phyloP scores from a whole-genome alignment of 768 basidiomycete species.

The Boletus edulis region DNA sequence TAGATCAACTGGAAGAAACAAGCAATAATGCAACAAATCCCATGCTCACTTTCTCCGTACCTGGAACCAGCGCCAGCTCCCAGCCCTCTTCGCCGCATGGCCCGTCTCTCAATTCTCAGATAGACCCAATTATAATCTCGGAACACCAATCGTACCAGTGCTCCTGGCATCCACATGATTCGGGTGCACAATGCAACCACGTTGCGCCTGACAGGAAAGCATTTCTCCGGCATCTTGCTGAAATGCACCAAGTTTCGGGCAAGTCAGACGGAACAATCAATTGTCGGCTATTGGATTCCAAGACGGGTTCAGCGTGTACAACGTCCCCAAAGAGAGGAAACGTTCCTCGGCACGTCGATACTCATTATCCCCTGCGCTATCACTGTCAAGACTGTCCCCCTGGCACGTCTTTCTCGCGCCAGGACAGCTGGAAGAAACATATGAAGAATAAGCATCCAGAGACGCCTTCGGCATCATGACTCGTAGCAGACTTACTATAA shows the following conservation, averaged over 20 bases:
- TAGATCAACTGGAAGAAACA: background rate
- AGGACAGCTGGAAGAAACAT: slow-evolving; percentile 18
- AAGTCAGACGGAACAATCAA: background rate
- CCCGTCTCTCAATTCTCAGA: background rate
- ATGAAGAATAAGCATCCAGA: slow-evolving; percentile 7
- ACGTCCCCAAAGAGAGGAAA: slow-evolving; percentile 2
- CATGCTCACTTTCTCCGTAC: background rate
- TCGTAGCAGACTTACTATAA: background rate
- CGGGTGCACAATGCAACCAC: background rate
- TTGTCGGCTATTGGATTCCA: slow-evolving; percentile 12
- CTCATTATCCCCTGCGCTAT: slow-evolving; percentile 16
- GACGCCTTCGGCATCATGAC: background rate
- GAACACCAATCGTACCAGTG: slow-evolving; percentile 5
- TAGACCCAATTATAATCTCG: background rate
- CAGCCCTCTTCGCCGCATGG: background rate
- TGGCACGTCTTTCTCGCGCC: slow-evolving; percentile 20
- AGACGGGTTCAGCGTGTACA: slow-evolving; percentile 3
- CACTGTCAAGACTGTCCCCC: slow-evolving; percentile 11
- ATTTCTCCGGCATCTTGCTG: slow-evolving; percentile 18
- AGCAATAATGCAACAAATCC: background rate
- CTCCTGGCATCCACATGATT: slow-evolving; percentile 8
- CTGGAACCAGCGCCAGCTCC: background rate
- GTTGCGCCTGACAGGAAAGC: background rate
- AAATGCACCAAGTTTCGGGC: slow-evolving; percentile 13
- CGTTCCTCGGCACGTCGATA: slow-evolving; percentile 18